phyloP scores from a whole-genome alignment of 225 moss, liverwort and hornwort genomes.

The Bryoerythrophyllum caledonicum region DNA sequence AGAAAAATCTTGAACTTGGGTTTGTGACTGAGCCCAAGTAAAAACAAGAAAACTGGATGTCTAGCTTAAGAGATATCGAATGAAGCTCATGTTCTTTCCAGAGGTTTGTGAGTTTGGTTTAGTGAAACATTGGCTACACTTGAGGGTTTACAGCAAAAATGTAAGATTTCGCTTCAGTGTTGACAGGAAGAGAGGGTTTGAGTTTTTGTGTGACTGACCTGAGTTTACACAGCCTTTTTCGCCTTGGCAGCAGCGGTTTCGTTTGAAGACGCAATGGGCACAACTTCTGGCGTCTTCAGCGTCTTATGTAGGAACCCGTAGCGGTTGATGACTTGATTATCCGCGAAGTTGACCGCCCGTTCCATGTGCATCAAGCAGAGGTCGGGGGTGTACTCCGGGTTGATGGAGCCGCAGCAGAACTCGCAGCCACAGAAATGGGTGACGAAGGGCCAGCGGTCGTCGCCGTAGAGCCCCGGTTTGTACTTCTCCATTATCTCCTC shows the following conservation, averaged over 20 bases:
- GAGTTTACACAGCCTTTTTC: background rate
- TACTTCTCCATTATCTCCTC: constrained; percentile 88
- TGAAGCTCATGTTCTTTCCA: background rate
- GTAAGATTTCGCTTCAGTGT: background rate
- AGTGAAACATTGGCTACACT: background rate
- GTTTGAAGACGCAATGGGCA: constrained; percentile 11
- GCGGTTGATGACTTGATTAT: constrained; percentile 69
- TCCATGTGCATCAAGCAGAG: constrained; percentile 82
- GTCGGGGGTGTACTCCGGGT: constrained; percentile 77
- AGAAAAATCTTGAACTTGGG: background rate
- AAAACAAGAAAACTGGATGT: no score
- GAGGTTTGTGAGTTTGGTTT: no score
- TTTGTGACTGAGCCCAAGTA: background rate
- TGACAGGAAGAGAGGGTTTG: background rate
- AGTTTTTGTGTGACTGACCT: background rate
- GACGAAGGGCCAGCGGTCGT: constrained; percentile 89
- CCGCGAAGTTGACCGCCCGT: constrained; percentile 89
- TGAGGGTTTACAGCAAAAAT: background rate
- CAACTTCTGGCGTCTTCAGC: constrained; percentile 54
- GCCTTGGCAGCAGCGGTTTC: constrained; percentile 18
- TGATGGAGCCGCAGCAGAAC: constrained; percentile 72
- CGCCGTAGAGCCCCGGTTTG: constrained; percentile 66
- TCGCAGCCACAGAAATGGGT: constrained; percentile 97
- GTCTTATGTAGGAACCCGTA: constrained; percentile 76
- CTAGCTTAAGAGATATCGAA: no score